phyloP scores from a whole-genome alignment of 2,329 filamentous ascomycete species.

The Pyricularia sp. region DNA sequence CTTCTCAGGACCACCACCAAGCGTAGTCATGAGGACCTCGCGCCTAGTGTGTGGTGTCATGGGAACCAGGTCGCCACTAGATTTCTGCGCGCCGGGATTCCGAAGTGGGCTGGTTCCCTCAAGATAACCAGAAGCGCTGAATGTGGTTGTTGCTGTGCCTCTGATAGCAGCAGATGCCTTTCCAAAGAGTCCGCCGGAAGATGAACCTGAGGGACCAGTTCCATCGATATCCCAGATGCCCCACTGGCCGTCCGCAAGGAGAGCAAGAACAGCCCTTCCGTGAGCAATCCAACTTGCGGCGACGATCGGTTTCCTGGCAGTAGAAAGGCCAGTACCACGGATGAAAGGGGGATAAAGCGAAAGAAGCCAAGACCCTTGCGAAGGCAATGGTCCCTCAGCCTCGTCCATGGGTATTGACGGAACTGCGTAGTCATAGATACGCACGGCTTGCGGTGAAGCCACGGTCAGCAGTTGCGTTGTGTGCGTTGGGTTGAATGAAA shows the following conservation, averaged over 20 bases:
- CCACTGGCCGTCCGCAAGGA: slow-evolving; percentile 57
- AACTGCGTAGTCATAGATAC: slow-evolving; percentile 52
- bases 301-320: slow-evolving; percentile 46
- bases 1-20: slow-evolving; percentile 36
- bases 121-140: slow-evolving; percentile 48
- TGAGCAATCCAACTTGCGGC: slow-evolving; percentile 53
- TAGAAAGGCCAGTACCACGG: slow-evolving; percentile 31
- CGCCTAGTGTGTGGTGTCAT: slow-evolving; percentile 55
- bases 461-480: slow-evolving; percentile 49
- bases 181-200: slow-evolving; percentile 29
- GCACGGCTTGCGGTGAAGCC: slow-evolving; percentile 43
- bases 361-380: slow-evolving; percentile 55
- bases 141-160: slow-evolving; percentile 49
- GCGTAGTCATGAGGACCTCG: slow-evolving; percentile 36
- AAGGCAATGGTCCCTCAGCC: slow-evolving; percentile 39
- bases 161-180: slow-evolving; percentile 42
- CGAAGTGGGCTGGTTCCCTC: slow-evolving; percentile 50
- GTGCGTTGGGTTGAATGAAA: slow-evolving; percentile 53
- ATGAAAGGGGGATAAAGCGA: slow-evolving; percentile 51
- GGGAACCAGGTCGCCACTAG: slow-evolving; percentile 45
- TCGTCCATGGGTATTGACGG: slow-evolving; percentile 44
- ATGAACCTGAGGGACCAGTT: slow-evolving; percentile 31
- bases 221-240: slow-evolving; percentile 60
- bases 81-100: slow-evolving; percentile 28
- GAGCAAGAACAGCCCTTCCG: slow-evolving; percentile 47